phyloP scores from a whole-genome alignment of 192 early-diverging fungal species.

The Rhizophagus clarus region DNA sequence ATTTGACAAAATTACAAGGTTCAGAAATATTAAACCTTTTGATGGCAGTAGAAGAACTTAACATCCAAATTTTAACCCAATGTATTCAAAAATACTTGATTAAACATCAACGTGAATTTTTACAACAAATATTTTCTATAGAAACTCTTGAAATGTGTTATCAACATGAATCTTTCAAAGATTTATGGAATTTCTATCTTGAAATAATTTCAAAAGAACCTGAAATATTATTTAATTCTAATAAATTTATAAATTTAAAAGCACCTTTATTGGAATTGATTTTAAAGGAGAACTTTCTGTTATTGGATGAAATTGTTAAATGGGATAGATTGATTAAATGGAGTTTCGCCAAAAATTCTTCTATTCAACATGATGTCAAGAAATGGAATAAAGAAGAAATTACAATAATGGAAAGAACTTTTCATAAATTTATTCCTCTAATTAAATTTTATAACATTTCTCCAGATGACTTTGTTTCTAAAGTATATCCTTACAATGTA shows the following conservation, averaged over 20 bases:
- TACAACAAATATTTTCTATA: not conserved
- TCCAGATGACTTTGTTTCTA: no score
- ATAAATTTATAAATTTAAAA: no score
- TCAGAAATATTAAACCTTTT: not conserved
- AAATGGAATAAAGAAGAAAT: no score
- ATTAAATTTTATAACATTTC: no score
- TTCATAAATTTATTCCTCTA: no score
- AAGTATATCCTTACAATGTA: no score
- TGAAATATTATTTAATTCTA: not conserved
- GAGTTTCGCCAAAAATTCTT: no score
- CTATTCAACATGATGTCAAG: no score
- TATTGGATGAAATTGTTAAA: no score
- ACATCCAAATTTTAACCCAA: not conserved
- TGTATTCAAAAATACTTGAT: not conserved
- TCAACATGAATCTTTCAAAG: not conserved
- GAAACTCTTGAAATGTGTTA: not conserved
- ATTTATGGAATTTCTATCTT: not conserved
- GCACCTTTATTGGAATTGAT: not conserved
- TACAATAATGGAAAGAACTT: no score
- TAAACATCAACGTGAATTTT: not conserved
- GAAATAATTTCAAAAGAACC: not conserved
- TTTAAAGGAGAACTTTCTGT: no score
- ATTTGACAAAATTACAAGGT: not conserved
- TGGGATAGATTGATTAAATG: no score
- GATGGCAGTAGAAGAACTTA: not conserved